Evolutionary conservation across 371 early-diverging fungal genomes (phyloP), one percentile per base, ranked within the genome.

Genomic region (Haplosporangium sp.): DNA sequence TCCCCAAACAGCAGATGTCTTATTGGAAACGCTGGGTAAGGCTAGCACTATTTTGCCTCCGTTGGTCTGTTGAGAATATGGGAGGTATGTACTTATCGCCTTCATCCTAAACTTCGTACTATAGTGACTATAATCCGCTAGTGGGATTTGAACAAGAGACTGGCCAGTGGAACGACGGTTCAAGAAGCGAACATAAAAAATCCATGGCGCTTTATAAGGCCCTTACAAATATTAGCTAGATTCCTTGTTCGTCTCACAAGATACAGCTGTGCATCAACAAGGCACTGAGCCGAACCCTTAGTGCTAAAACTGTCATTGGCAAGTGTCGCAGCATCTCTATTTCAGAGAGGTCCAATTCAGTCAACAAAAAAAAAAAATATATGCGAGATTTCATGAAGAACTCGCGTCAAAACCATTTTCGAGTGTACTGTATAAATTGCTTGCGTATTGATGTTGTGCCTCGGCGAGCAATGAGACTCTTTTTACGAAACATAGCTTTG

Each of bases 161-260:
- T 68, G 51, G 23, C 51, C 47, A 40, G 62, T 23, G 61, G 62
- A 55, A 62, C 62, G 42, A 61, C 62, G 10, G 52, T 61, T 61
- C 68, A 68, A 61, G 62, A 57, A 60, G 45, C 68, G 21, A 68
- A 69, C 56, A 67, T 67, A 67, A 67, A 21, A 67, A 50, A 55
- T 12, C 51, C 5, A 55, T 61, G 55, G 7, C 6, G 12, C 40
- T 48, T 21, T 50, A 60, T 43, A 9, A 7, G 10, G 38, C 16
- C 7, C 43, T 50, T 14, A 36, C 18, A 40, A 16, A 37, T n/a
- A 52, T 43, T 45, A 16, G 11, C 12, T 62, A 53, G 69, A 57
- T 69, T 9, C 45, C 57, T 14, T 62, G 69, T 43, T 46, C 62
- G 0, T 56, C 59, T 21, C 63, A 58, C 59, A 69, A 69, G 46